Evolutionary conservation across 192 early-diverging fungal species (phyloP), one percentile per base, ranked within the genome.

Genomic region (Umbelopsis ramanniana): DNA sequence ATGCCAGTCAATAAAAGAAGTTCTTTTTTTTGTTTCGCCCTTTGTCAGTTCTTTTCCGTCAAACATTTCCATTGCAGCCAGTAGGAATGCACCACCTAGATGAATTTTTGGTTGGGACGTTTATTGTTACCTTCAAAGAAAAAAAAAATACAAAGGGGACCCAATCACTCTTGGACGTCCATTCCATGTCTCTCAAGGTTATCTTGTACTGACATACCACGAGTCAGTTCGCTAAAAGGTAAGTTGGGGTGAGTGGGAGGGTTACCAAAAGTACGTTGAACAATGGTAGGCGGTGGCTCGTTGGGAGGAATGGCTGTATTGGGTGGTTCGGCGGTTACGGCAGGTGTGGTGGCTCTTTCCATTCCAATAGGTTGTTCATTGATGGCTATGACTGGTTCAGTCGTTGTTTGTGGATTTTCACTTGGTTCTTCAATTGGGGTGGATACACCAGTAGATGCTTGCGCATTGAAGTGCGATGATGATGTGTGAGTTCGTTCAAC

Each of bases 401-500:
- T 6, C 0, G 19, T 26, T n/a, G 33, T 63, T 17, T 17, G 15
- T 19, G 14, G 26, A 63, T 63, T 63, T 19, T 37, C 29, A 17
- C 10, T 63, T 26, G 57, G 57, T 37, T 63, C 57, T 63, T 37
- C 57, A 1, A 63, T 29, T 37, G 57, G 57, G 8, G 57, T 63
- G 0, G 26, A 37, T 29, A 63, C 33, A 37, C 57, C 57, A 17
- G 57, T 63, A 19, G 26, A 29, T 33, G 57, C 6, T n/a, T 63
- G 57, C 4, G 33, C 29, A 63, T 63, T 63, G 50, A 52, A 46
- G 17, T 33, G 12, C 6, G 10, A 77, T 24, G 10, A 77, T 24
- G 24, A 48, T 5, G 37, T 52, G 24, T 79, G 77, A 10, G 73
- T 46, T 68, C 79, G 69, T 67, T 92, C 91, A 7, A 87, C 85